A percentile compares a stretch with the other conserved stretches of the same genome.
These are phyloP conservation scores for Blastocrithidia nonstop DNA, from an alignment of 208 protist genomes.

Conservation along the genomic window DNA sequence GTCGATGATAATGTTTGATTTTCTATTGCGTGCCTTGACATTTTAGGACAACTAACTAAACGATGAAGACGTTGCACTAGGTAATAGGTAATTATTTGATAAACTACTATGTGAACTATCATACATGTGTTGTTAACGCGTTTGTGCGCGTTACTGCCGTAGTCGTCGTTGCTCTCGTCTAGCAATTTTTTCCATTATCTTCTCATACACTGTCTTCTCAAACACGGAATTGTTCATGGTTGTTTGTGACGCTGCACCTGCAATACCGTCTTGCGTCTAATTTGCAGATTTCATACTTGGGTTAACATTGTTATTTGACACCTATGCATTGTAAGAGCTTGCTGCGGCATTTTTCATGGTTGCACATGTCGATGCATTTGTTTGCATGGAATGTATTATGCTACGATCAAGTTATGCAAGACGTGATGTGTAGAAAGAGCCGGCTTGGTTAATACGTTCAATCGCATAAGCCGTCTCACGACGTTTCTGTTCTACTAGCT, in stretches of 20 bases:
- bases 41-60: too few relatives aligned
- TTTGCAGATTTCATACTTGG: background rate
- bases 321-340: too few relatives aligned
- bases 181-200: slow-evolving; percentile 21
- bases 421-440: too few relatives aligned
- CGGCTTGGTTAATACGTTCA: slow-evolving; percentile 39
- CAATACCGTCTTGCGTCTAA: background rate
- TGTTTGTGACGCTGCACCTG: background rate
- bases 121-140: background rate
- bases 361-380: background rate
- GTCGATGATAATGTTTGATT: too few relatives aligned
- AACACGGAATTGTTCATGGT: too few relatives aligned
- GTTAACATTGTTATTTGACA: too few relatives aligned
- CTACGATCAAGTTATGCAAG: too few relatives aligned
- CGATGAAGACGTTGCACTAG: too few relatives aligned
- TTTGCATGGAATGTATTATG: too few relatives aligned
- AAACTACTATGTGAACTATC: too few relatives aligned
- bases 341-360: background rate
- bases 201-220: slow-evolving; percentile 29
- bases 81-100: too few relatives aligned
- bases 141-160: slow-evolving; percentile 1
- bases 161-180: slow-evolving; percentile 2
- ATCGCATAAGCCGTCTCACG: slow-evolving; percentile 29
- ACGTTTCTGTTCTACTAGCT: slow-evolving; percentile 27
- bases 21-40: too few relatives aligned